Conservation (phyloP, 2,329 filamentous ascomycete species). For the Fusarium coffeatum region DNA sequence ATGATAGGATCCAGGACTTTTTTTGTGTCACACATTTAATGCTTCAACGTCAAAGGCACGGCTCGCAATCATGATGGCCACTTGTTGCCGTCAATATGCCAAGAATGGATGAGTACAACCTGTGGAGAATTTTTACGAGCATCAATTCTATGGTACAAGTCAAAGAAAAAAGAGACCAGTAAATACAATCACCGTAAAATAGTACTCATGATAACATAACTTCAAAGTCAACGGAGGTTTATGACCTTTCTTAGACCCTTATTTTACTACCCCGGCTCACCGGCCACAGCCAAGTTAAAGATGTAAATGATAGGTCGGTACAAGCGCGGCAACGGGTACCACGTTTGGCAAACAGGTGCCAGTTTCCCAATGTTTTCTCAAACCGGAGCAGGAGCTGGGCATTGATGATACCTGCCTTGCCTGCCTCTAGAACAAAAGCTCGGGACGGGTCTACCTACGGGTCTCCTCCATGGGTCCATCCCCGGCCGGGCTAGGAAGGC, state of each 20-base stretch:
- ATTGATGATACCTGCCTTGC: constrained; percentile 22
- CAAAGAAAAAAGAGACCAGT: background rate
- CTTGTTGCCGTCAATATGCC: background rate
- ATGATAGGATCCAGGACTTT: constrained; percentile 18
- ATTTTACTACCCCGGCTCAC: background rate
- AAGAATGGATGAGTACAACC: background rate
- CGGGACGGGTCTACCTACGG: constrained; percentile 11
- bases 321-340: constrained; percentile 32
- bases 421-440: constrained; percentile 30
- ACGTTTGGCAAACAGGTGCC: constrained; percentile 25
- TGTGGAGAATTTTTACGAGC: background rate
- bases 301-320: constrained; percentile 20
- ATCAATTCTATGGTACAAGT: background rate
- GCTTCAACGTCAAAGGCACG: constrained; percentile 21
- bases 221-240: background rate
- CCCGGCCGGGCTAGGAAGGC: constrained; percentile 20
- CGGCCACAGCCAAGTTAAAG: constrained; percentile 16
- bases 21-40: constrained; percentile 13
- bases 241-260: background rate
- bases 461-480: constrained; percentile 19
- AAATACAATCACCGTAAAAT: background rate
- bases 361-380: constrained; percentile 24
- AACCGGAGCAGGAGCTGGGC: constrained; percentile 4
- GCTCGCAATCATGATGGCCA: constrained; percentile 27
- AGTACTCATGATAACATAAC: constrained; percentile 19